Evolutionary conservation across 1,284 basidiomycete species (phyloP).

Genomic region (Heterobasidion annosum): DNA sequence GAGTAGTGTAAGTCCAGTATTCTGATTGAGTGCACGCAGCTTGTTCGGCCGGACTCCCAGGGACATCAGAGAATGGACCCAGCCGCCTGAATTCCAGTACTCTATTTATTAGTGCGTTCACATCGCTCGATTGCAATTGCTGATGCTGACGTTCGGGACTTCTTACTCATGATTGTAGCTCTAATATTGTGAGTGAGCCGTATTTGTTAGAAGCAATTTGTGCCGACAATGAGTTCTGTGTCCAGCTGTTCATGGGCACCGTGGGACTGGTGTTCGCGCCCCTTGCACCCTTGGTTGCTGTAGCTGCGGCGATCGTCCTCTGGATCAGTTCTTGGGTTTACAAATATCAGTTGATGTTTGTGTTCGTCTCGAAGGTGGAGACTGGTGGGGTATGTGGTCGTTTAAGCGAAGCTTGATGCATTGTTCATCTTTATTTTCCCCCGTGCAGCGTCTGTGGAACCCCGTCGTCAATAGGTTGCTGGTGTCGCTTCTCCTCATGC

Average conservation of each 20-base stretch:
- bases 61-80: conserved; percentile 93
- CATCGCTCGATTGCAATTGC: neutral
- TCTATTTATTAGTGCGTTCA: conserved; percentile 75
- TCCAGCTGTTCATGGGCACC: conserved; percentile 75
- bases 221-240: too few species aligned
- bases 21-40: conserved; percentile 23
- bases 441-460: conserved; percentile 79
- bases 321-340: conserved; percentile 79
- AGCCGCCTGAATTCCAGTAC: conserved; percentile 90
- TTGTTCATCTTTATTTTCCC: neutral
- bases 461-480: conserved; percentile 83
- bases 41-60: conserved; percentile 93
- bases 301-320: conserved; percentile 72
- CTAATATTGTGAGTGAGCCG: conserved; percentile 36
- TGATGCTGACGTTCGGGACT: conserved; percentile 8
- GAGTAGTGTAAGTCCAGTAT: neutral
- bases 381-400: conserved; percentile 72
- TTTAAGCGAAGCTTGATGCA: neutral
- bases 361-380: conserved; percentile 81
- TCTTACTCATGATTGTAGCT: conserved; percentile 26
- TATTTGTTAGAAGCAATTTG: too few species aligned
- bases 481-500: conserved; percentile 71
- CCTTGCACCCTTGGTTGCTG: conserved; percentile 80
- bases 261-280: conserved; percentile 90
- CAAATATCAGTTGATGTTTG: conserved; percentile 93